Base-by-base conservation (phyloP, 768 basidiomycete species). In the Amanita fuliginea region DNA sequence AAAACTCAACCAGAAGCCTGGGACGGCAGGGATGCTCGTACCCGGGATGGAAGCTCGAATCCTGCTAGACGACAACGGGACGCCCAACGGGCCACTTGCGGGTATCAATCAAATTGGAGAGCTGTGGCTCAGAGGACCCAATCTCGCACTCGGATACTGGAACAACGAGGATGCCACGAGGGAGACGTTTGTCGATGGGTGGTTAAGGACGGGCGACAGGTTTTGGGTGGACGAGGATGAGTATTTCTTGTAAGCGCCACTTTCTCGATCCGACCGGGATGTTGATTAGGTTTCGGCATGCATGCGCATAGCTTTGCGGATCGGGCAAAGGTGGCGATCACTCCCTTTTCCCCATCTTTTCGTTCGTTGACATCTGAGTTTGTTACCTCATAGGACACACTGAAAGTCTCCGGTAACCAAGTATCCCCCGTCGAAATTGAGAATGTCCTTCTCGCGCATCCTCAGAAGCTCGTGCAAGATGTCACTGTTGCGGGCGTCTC, bases 361-460 rank as follows among this genome's bases (percentile, higher is more conserved):
- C 16, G 3, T 19, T n/a, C 14, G 10, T 4, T 1, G 7, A 24
- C 16, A n/a, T 18, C 11, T 35, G 6, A 7, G 3, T 14, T 16
- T 16, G 28, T 19, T 19, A 6, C 14, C 14, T 21, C 1, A 26
- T 43, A 86, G 80, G 88, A 90, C 57, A 87, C 78, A 0, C 69
- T 91, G 14, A 91, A 91, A 60, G 73, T 91, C 2, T 86, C 84
- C 0, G 88, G 86, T 3, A 70, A 70, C 43, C 88, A 90, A 63
- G 88, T 90, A 0, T 86, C 88, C 0, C 88, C 87, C 0, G 73
- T 76, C 16, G 87, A 91, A 59, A 82, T 90, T 44, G 88, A 90
- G 59, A 70, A 77, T 24, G 73, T 72, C 21, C 65, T 90, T 2
- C 70, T 81, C n/a, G 69, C 67, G 0, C 77, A 89, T 35, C 83